Base-by-base conservation (phyloP, 148 eudicot species). In the Pouteria glomerata region DNA sequence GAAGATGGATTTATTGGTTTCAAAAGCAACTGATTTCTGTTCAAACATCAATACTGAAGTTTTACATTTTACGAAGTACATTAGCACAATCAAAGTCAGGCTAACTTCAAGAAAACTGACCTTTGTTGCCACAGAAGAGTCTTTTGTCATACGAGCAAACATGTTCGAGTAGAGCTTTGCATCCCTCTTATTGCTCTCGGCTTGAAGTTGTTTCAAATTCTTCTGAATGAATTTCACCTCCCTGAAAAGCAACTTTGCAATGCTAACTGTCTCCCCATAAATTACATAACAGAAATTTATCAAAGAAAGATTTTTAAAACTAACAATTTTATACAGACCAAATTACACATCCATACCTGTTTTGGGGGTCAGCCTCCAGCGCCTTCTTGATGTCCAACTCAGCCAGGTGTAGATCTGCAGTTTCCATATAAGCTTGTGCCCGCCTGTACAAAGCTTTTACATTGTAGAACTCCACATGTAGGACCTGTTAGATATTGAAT, bases 371-470 rank as follows among this genome's bases (percentile, higher is more conserved):
- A 58, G 78, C 64, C 77, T 86, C 93, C 63, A 86, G 59, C 60
- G 88, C 93, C 74, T 84, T 86, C 78, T 78, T 86, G 64, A 89
- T 83, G 77, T 89, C 93, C 18, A 76, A n/a, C 71, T 81, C 88
- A 44, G 90, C 93, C 77, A 76, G 74, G 70, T 82, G 74, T 33
- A 86, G 70, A 77, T 84, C 90, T 4, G 74, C 73, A 74, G 67
- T 78, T 69, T 66, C 84, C 69, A 86, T 79, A 64, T 55, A 86
- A 47, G 93, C 90, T 63, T 86, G 86, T 31, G 90, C 90, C 60
- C 93, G 74, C 59, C 87, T 74, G 80, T 82, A 89, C 66, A 89
- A 64, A 57, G 93, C 90, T 84, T 89, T 89, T 64, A 86, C 70
- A 71, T 89, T 86, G 71, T 73, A 58, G 61, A 68, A 81, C 73